These are phyloP conservation scores for Fraxinus pennsylvanica DNA, from an alignment of 257 asterid genomes.

Conservation along the genomic window DNA sequence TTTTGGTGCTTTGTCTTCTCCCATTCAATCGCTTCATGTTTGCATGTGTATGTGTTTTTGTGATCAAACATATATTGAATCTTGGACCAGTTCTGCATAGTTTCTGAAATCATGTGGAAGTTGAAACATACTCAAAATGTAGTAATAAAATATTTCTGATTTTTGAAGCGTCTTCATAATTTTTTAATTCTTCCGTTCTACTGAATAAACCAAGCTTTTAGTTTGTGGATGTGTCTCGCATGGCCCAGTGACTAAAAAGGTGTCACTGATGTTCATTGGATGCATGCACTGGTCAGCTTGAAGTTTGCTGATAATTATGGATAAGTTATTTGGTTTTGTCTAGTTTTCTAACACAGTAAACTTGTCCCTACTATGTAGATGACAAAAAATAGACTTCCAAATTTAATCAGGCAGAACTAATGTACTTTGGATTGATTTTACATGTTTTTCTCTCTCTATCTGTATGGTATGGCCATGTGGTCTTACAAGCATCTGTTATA, in stretches of 20 bases:
- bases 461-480: not conserved
- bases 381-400: not conserved
- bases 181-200: constrained; percentile 20
- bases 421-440: constrained; percentile 20
- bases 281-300: not conserved
- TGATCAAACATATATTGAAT: not conserved
- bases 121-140: not conserved
- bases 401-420: not conserved
- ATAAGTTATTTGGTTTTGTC: not conserved
- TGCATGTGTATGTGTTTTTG: not conserved
- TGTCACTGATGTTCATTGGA: not conserved
- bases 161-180: not conserved
- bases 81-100: not conserved
- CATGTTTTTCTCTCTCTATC: not conserved
- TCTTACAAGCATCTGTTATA: constrained; percentile 16
- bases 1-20: not conserved
- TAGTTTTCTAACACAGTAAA: not conserved
- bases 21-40: not conserved
- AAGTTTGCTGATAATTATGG: not conserved
- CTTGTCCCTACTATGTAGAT: not conserved
- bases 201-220: not conserved
- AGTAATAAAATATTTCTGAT: not conserved
- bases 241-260: not conserved
- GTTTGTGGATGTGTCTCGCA: not conserved
- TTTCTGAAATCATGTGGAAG: not conserved